phyloP scores from a whole-genome alignment of 768 basidiomycete species.

The Russula lepida region DNA sequence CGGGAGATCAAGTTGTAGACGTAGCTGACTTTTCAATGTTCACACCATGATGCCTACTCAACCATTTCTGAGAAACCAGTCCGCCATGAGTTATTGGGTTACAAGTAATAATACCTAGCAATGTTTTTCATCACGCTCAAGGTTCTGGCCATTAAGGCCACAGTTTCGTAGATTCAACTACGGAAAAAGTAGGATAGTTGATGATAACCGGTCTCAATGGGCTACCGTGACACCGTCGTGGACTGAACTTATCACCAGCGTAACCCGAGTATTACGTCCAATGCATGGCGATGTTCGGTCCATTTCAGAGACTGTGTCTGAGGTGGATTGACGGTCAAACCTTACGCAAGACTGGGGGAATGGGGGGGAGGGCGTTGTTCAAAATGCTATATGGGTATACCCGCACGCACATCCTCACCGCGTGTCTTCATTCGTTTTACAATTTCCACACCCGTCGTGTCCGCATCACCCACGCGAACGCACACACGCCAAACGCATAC shows the following conservation, averaged over 20 bases:
- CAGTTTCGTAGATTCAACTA: not conserved
- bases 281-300: not conserved
- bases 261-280: not conserved
- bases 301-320: not conserved
- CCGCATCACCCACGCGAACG: slow-evolving; percentile 51
- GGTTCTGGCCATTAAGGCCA: not conserved
- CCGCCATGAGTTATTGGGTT: not conserved
- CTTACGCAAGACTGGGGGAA: not conserved
- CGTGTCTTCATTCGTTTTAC: slow-evolving; percentile 5
- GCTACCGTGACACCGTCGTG: not conserved
- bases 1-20: slow-evolving; percentile 59
- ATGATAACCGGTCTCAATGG: not conserved
- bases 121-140: not conserved
- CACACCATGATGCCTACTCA: not conserved
- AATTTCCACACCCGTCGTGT: slow-evolving; percentile 30
- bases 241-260: not conserved
- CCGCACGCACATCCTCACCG: not conserved
- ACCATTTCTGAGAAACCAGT: not conserved
- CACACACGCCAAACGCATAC: slow-evolving; percentile 55
- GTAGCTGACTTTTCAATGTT: not conserved
- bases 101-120: not conserved
- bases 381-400: not conserved
- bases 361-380: not conserved
- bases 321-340: not conserved
- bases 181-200: not conserved